Evolutionary conservation across 345 rosid species (phyloP).

Genomic region (Linum lewisii): DNA sequence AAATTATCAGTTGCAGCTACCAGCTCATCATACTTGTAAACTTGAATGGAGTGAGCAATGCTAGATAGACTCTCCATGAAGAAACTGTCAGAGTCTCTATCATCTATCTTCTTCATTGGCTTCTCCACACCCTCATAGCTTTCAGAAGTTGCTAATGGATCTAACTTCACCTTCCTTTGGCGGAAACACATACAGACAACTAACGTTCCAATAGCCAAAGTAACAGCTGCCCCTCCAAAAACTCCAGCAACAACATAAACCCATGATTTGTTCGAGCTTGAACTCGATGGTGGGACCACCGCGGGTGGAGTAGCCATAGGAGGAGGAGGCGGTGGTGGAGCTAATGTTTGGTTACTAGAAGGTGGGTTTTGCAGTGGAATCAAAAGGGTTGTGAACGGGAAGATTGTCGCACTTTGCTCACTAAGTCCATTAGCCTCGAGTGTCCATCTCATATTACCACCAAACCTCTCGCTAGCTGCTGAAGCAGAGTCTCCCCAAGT

Average conservation of each 20-base stretch:
- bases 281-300: background rate
- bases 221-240: background rate
- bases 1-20: background rate
- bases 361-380: background rate
- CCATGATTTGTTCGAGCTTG: background rate
- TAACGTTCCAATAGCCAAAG: background rate
- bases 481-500: slow-evolving; percentile 3
- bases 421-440: slow-evolving; percentile 1
- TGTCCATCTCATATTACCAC: background rate
- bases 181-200: background rate
- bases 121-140: background rate
- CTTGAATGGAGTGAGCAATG: slow-evolving; percentile 1
- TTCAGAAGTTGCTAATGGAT: background rate
- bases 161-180: background rate
- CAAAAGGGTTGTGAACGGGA: background rate
- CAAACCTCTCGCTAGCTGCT: background rate
- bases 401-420: background rate
- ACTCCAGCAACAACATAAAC: background rate
- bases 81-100: background rate
- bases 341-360: background rate
- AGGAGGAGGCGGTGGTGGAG: slow-evolving; percentile 3
- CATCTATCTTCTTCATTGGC: background rate
- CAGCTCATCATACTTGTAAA: background rate
- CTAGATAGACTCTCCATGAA: background rate
- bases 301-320: background rate